phyloP scores from a whole-genome alignment of 495 filamentous ascomycete genomes.

The Aspergillus hancockii region DNA sequence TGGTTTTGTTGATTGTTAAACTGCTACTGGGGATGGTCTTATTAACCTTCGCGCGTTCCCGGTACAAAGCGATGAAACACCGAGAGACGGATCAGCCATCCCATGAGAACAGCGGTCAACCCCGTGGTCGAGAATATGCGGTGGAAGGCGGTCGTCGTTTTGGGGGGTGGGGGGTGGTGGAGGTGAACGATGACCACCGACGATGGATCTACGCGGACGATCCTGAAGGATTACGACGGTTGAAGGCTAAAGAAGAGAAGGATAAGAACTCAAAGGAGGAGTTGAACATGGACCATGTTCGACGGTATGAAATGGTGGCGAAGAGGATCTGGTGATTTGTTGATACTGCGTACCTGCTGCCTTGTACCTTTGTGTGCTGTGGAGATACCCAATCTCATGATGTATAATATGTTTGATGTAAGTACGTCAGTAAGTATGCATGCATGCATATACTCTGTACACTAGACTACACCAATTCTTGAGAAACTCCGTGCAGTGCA shows the following conservation, averaged over 20 bases:
- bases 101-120: not conserved
- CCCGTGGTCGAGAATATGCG: conserved; percentile 48
- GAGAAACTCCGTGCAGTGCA: too few species aligned
- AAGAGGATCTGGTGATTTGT: conserved; percentile 82
- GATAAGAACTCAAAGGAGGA: conserved; percentile 58
- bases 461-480: not conserved
- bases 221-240: conserved; percentile 62
- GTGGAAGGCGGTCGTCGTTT: conserved; percentile 71
- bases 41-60: conserved; percentile 67
- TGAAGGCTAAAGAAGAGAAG: conserved; percentile 70
- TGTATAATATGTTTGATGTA: not conserved
- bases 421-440: not conserved
- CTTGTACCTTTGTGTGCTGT: not conserved
- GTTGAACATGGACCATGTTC: conserved; percentile 64
- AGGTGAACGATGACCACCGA: conserved; percentile 84
- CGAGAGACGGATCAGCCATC: conserved; percentile 54
- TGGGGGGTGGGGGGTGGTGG: conserved; percentile 81
- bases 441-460: too few species aligned
- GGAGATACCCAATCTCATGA: not conserved
- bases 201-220: conserved; percentile 88
- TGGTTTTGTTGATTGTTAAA: conserved; percentile 77
- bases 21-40: conserved; percentile 82
- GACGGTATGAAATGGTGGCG: conserved; percentile 87
- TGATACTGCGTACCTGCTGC: not conserved
- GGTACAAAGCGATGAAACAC: conserved; percentile 79